phyloP scores from a whole-genome alignment of 306 rosid genomes.

The Bauhinia variegata region DNA sequence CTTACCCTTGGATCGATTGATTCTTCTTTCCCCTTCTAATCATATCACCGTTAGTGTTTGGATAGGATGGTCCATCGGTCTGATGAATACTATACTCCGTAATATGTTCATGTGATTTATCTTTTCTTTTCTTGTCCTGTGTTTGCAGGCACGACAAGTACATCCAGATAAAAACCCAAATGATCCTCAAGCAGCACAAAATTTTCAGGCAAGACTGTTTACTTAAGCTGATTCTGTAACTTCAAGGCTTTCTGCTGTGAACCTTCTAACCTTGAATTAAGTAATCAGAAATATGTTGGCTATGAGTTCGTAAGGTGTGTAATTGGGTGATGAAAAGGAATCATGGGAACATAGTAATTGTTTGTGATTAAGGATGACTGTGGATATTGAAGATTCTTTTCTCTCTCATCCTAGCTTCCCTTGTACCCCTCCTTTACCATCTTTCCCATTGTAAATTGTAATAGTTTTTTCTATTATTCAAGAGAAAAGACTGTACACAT shows the following conservation, averaged over 20 bases:
- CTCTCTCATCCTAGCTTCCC: no score
- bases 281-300: no score
- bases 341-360: no score
- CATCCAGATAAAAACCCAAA: slow-evolving; percentile 99
- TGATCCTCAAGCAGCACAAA: slow-evolving; percentile 93
- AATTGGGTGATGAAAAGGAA: no score
- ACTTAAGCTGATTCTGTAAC: slow-evolving; percentile 13
- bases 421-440: no score
- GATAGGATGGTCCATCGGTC: neutral
- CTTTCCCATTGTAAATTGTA: no score
- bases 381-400: no score
- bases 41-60: neutral
- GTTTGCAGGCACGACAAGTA: slow-evolving; percentile 90
- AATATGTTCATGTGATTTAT: neutral
- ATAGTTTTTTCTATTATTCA: no score
- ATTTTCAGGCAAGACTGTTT: slow-evolving; percentile 77
- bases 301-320: no score
- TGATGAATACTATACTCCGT: neutral
- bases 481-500: no score
- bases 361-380: no score
- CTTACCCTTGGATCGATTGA: slow-evolving; percentile 33
- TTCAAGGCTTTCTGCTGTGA: slow-evolving; percentile 8
- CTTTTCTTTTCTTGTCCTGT: slow-evolving; percentile 10
- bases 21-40: slow-evolving; percentile 28
- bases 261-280: no score